These are phyloP conservation scores for Brassica balearica DNA, from an alignment of 441 rosid species.

Conservation along the genomic window DNA sequence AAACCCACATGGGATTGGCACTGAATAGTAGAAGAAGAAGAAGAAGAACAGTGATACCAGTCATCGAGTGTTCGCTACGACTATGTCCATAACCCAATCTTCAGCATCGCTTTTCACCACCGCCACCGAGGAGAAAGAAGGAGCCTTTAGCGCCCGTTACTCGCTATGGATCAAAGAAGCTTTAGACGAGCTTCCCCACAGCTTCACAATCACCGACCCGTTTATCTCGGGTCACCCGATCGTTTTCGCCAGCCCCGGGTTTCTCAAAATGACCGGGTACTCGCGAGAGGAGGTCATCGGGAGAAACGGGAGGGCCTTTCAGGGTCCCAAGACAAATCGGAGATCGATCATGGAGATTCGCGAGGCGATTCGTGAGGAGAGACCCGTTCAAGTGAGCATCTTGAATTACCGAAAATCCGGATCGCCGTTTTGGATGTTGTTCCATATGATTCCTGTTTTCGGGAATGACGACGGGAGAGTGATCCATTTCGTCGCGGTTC, in stretches of 20 bases:
- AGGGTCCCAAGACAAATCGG: conserved; percentile 74
- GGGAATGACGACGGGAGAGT: conserved; percentile 63
- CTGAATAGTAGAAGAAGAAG: conserved; percentile 42
- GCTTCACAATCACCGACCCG: conserved; percentile 88
- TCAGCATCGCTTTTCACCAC: conserved; percentile 54
- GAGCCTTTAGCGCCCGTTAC: conserved; percentile 58
- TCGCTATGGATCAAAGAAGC: conserved; percentile 64
- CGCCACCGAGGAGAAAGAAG: conserved; percentile 40
- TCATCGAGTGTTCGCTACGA: conserved; percentile 41
- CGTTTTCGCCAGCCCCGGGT: conserved; percentile 79
- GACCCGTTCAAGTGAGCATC: conserved; percentile 57
- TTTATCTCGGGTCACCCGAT: conserved; percentile 82
- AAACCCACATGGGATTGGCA: conserved; percentile 82
- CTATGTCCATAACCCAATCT: conserved; percentile 50
- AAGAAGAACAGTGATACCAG: conserved; percentile 35
- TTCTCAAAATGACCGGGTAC: conserved; percentile 76
- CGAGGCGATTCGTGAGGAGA: conserved; percentile 82
- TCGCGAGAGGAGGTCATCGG: conserved; percentile 73
- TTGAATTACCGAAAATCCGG: conserved; percentile 87
- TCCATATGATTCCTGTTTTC: conserved; percentile 75
- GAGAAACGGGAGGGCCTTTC: conserved; percentile 78
- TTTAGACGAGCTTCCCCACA: conserved; percentile 74
- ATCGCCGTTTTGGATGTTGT: conserved; percentile 89
- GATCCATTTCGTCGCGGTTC: conserved; percentile 79
- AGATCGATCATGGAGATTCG: conserved; percentile 80